Conservation (phyloP, 192 early-diverging fungal species). For the Rhizophagus sp. region DNA sequence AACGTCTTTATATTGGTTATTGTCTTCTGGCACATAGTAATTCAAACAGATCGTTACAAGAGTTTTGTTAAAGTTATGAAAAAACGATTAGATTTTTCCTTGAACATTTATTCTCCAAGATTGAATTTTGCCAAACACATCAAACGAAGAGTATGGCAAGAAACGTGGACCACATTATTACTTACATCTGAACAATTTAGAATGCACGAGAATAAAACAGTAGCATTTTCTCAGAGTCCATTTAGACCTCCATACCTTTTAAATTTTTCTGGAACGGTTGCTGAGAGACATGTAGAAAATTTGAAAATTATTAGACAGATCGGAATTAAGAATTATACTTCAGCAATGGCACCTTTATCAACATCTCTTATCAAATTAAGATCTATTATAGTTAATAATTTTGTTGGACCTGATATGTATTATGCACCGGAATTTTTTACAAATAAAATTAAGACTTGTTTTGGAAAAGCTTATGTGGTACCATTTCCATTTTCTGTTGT, state of each 20-base stretch:
- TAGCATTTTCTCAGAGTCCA: conserved; percentile 55
- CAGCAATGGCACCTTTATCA: conserved; percentile 43
- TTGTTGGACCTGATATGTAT: conserved; percentile 68
- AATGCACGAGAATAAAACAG: conserved; percentile 50
- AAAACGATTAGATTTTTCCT: conserved; percentile 47
- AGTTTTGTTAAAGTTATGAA: conserved; percentile 23
- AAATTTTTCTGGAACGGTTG: conserved; percentile 63
- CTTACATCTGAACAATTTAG: conserved; percentile 60
- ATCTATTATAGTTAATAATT: conserved; percentile 41
- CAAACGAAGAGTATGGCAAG: conserved; percentile 65
- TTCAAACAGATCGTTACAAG: conserved; percentile 36
- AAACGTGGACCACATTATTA: conserved; percentile 66
- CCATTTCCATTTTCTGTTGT: conserved; percentile 71
- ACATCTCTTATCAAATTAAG: conserved; percentile 35
- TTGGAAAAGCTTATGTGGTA: conserved; percentile 62
- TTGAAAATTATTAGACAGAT: conserved; percentile 60
- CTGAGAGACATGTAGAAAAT: conserved; percentile 71
- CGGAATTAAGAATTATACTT: conserved; percentile 52
- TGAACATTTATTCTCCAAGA: conserved; percentile 53
- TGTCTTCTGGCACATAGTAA: conserved; percentile 46
- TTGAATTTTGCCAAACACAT: conserved; percentile 45
- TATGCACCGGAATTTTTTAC: conserved; percentile 55
- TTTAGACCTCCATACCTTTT: conserved; percentile 66
- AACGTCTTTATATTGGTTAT: conserved; percentile 39
- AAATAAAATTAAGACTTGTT: conserved; percentile 56